Evolutionary conservation across 2,329 filamentous ascomycete species (phyloP).

Genomic region (Cordyceps militaris): DNA sequence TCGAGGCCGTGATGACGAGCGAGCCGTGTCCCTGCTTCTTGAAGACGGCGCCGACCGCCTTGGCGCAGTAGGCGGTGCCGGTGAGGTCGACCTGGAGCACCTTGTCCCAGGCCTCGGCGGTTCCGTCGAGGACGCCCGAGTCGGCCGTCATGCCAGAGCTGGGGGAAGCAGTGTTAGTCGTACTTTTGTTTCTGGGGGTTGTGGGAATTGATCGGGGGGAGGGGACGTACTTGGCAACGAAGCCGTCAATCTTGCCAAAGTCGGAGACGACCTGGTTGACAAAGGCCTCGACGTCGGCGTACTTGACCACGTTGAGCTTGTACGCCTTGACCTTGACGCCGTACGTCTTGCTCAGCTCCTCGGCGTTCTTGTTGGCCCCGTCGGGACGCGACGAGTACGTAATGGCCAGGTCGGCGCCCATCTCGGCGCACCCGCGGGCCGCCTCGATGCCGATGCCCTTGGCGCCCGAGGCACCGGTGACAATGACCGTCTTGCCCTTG

Average conservation of each 20-base stretch:
- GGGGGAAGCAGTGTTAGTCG: constrained; percentile 4
- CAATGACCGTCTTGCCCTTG: constrained; percentile 64
- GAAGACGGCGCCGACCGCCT: constrained; percentile 57
- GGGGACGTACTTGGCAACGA: constrained; percentile 62
- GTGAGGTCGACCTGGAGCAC: constrained; percentile 59
- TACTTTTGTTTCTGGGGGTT: not conserved
- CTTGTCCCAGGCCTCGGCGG: constrained; percentile 58
- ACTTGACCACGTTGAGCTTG: constrained; percentile 51
- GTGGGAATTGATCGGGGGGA: not conserved
- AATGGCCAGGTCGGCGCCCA: constrained; percentile 62
- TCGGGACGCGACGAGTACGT: constrained; percentile 67
- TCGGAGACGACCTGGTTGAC: constrained; percentile 60
- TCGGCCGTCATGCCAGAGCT: constrained; percentile 63
- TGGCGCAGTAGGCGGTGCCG: constrained; percentile 61
- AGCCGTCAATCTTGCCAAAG: constrained; percentile 67
- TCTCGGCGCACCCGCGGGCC: constrained; percentile 62
- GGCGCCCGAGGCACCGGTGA: constrained; percentile 63
- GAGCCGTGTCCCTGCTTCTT: constrained; percentile 55
- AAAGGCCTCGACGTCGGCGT: constrained; percentile 43
- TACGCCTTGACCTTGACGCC: constrained; percentile 60
- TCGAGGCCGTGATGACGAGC: constrained; percentile 63
- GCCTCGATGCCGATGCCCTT: constrained; percentile 65
- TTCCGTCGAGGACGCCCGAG: constrained; percentile 59
- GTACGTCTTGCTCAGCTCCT: constrained; percentile 57
- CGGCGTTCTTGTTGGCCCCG: constrained; percentile 59